Percentiles rank a stretch among this genome's conserved stretches.
Conservation (phyloP, 1,284 basidiomycete species). For the Uromyces viciae-fabae region DNA sequence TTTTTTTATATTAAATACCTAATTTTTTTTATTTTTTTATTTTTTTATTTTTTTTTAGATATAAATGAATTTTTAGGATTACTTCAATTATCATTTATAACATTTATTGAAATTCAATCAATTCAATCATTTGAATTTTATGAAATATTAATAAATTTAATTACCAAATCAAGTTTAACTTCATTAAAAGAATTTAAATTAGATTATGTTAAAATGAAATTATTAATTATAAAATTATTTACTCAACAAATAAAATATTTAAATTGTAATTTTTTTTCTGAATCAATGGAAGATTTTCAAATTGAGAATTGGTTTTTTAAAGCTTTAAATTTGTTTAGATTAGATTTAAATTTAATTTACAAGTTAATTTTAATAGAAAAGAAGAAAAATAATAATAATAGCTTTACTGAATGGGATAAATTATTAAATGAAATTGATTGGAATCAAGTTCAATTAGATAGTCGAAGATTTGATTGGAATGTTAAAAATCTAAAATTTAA, state of each 20-base stretch:
- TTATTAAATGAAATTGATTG: constrained; percentile 18
- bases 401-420: too few species aligned
- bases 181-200: background rate
- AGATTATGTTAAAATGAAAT: background rate
- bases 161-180: background rate
- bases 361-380: background rate
- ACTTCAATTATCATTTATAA: constrained; percentile 34
- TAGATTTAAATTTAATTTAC: background rate
- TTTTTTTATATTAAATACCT: background rate
- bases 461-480: constrained; percentile 41
- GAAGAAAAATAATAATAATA: too few species aligned
- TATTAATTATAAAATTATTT: background rate
- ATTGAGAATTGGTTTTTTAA: constrained; percentile 41
- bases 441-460: constrained; percentile 3
- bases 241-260: constrained; percentile 15
- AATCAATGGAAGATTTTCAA: constrained; percentile 39
- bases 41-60: background rate
- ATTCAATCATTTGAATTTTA: constrained; percentile 41
- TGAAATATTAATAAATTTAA: constrained; percentile 20
- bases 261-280: constrained; percentile 20
- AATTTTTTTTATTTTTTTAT: background rate
- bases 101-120: constrained; percentile 35
- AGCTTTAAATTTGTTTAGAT: constrained; percentile 2
- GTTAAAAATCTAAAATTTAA: constrained; percentile 26
- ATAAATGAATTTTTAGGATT: constrained; percentile 26